Percentiles rank a stretch among this genome's conserved stretches.
Conservation (phyloP, 352 stramenopile genomes). For the Pythium angustatum region DNA sequence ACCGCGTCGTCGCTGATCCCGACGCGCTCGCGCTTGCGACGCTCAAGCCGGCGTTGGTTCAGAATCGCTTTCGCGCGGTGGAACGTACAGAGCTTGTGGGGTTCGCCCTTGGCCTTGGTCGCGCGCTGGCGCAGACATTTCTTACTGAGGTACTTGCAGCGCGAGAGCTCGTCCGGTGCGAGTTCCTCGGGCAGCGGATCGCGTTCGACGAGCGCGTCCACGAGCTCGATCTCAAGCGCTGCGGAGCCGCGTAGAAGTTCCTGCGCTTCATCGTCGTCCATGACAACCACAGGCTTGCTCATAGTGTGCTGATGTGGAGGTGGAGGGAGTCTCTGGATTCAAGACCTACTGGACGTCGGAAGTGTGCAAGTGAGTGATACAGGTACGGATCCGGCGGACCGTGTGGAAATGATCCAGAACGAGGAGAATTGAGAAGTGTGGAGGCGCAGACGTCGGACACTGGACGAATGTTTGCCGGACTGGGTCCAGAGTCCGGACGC, state of each 20-base stretch:
- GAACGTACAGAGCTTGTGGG: slow-evolving; percentile 40
- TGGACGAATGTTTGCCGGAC: slow-evolving; percentile 5
- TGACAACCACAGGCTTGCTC: not conserved
- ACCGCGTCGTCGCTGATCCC: not conserved
- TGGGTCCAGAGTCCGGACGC: not conserved
- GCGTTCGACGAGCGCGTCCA: slow-evolving; percentile 23
- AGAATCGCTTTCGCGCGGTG: slow-evolving; percentile 38
- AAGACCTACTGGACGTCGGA: too few relatives aligned
- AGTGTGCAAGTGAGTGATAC: too few relatives aligned
- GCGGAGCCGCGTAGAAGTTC: slow-evolving; percentile 18
- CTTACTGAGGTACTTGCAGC: slow-evolving; percentile 43
- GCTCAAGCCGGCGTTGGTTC: slow-evolving; percentile 37
- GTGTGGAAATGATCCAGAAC: slow-evolving; percentile 6
- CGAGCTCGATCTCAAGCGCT: slow-evolving; percentile 21
- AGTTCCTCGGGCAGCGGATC: slow-evolving; percentile 28
- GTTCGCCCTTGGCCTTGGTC: slow-evolving; percentile 34
- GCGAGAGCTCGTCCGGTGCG: slow-evolving; percentile 21
- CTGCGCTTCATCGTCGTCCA: slow-evolving; percentile 6
- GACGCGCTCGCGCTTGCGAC: slow-evolving; percentile 20
- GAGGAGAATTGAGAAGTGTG: slow-evolving; percentile 12
- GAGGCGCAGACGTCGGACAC: not conserved
- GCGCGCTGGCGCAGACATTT: slow-evolving; percentile 26
- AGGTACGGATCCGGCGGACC: too few relatives aligned
- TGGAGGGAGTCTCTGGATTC: not conserved
- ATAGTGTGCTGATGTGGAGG: not conserved